Evolutionary conservation across 495 filamentous ascomycete genomes (phyloP).

Genomic region (Hypoxylon cercidicola): DNA sequence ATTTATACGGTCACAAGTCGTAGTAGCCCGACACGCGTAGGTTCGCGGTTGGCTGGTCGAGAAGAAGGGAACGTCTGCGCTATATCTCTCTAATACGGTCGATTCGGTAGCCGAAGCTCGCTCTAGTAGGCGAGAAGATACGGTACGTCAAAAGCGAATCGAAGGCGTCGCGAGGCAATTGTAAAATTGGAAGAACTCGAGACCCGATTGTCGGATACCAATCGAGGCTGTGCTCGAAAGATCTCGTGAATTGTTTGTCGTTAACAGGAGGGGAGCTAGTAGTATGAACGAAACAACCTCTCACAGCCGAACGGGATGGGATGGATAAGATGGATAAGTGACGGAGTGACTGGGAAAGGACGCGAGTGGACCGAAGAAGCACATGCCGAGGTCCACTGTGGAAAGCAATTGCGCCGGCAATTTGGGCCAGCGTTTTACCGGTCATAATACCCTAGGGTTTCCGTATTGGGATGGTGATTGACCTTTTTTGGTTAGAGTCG

Average conservation of each 20-base stretch:
- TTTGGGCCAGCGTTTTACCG: slow-evolving; percentile 33
- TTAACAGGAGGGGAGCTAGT: background rate
- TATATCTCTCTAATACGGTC: background rate
- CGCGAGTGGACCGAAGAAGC: slow-evolving; percentile 26
- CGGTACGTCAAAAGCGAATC: background rate
- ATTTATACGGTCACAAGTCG: too few relatives aligned
- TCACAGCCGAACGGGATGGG: too few relatives aligned
- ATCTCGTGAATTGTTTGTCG: too few relatives aligned
- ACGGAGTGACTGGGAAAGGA: slow-evolving; percentile 25
- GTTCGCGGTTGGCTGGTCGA: too few relatives aligned
- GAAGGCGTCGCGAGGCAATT: too few relatives aligned
- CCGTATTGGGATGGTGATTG: background rate
- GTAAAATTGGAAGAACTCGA: too few relatives aligned
- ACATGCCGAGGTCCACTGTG: slow-evolving; percentile 47
- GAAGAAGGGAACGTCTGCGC: too few relatives aligned
- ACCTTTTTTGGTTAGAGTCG: slow-evolving; percentile 9
- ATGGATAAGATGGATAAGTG: slow-evolving; percentile 29
- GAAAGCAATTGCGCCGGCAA: slow-evolving; percentile 30
- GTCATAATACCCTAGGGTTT: slow-evolving; percentile 15
- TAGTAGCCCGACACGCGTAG: too few relatives aligned
- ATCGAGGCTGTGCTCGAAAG: too few relatives aligned
- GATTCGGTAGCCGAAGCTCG: background rate
- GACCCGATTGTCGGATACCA: too few relatives aligned
- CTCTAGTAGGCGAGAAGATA: too few relatives aligned
- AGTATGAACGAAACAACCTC: too few relatives aligned